Base-by-base conservation (phyloP, 306 rosid genomes). In the Cucurbita ficifolia region DNA sequence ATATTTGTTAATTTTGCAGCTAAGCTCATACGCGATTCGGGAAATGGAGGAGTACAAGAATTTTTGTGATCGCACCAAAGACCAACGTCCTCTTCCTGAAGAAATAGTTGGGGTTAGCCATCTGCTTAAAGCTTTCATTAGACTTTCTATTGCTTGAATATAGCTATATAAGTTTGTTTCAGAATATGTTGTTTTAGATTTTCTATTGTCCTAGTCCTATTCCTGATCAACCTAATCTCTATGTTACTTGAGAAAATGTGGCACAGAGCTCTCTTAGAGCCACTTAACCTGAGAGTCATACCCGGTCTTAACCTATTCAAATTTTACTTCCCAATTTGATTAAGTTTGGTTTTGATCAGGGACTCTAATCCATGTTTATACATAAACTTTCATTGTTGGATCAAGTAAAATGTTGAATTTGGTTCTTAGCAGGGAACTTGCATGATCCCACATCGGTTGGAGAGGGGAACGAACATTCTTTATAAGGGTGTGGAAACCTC, bases 41-140 rank as follows among this genome's bases (percentile, higher is more conserved):
- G 99, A 95, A 74, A 92, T 80, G 76, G 97, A 95, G 82, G 99
- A 95, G 76, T 95, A 91, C 84, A 87, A 88, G 86, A 95, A 95
- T 57, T 95, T 91, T 82, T 95, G 99, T 83, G 99, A 95, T 76
- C 92, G 99, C 69, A 81, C 97, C 4, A 95, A 76, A 78, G 96
- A 95, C 81, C 99, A 91, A 79, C 91, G 97, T 18, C 97, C 99
- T 2, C 86, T 84, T 79, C 93, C 96, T 16, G 99, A 95, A 78
- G 99, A 95, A 88, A 97, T 95, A 60, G 81, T 91, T 45, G 97
- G 97, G 84, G 99, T 95, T 70, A 70, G 74, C 17, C 58, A 49
- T 50, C 59, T 33, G 46, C 58, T 33, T 50, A 73, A 78, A 86
- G 74, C 76, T 81, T 78, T 1, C 19, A 54, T 73, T 72, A 33